phyloP scores from a whole-genome alignment of 2,329 filamentous ascomycete genomes.

The Pseudocercospora ulei region DNA sequence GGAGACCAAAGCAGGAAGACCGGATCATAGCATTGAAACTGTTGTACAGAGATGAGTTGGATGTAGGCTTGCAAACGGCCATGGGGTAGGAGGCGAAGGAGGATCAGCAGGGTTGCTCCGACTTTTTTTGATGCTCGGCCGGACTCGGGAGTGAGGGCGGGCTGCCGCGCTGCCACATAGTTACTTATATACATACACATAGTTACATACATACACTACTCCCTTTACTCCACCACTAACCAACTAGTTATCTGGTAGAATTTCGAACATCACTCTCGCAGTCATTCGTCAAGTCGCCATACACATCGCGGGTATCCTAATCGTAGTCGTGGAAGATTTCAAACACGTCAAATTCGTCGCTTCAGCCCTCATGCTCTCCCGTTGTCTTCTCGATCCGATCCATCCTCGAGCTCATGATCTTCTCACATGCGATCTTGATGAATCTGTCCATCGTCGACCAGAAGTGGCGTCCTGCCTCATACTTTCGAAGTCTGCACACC shows the following conservation, averaged over 20 bases:
- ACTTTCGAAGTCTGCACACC: slow-evolving; percentile 69
- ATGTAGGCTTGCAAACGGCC: too few relatives aligned
- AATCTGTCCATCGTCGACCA: slow-evolving; percentile 81
- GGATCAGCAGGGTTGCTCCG: too few relatives aligned
- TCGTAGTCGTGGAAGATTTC: not conserved
- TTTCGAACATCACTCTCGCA: not conserved
- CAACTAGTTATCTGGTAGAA: not conserved
- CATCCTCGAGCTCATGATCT: slow-evolving; percentile 49
- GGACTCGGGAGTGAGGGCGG: too few relatives aligned
- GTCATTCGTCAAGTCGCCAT: not conserved
- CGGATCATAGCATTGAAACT: too few relatives aligned
- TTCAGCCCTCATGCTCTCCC: slow-evolving; percentile 3
- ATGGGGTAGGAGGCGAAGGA: too few relatives aligned
- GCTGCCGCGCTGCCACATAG: too few relatives aligned
- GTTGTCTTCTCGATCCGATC: slow-evolving; percentile 18
- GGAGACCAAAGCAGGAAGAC: not conserved
- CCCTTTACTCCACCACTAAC: not conserved
- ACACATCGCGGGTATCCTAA: slow-evolving; percentile 6
- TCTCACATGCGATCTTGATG: slow-evolving; percentile 72
- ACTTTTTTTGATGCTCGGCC: too few relatives aligned
- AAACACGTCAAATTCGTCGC: not conserved
- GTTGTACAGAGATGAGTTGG: too few relatives aligned
- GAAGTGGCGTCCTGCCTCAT: slow-evolving; percentile 88
- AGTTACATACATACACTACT: too few relatives aligned
- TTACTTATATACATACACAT: too few relatives aligned